Conservation (phyloP, 805 yeast genomes). For the Yarrowia osloensis region DNA sequence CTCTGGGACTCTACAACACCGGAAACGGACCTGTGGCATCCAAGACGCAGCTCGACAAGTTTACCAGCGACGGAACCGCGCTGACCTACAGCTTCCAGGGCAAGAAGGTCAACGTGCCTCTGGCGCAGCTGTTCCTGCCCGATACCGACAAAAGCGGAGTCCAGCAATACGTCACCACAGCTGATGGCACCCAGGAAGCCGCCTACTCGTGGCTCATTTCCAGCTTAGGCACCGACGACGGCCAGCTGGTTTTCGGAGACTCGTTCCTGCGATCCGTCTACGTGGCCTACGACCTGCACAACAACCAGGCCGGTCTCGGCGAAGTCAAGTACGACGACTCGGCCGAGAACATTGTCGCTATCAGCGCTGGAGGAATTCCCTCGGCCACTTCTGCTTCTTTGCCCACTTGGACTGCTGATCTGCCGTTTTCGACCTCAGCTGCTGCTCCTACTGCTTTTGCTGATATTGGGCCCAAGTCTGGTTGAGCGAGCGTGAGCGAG, state of each 20-base stretch:
- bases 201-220: neutral
- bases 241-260: slow-evolving; percentile 49
- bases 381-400: slow-evolving; percentile 16
- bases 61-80: neutral
- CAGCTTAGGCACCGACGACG: neutral
- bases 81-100: slow-evolving; percentile 20
- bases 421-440: neutral
- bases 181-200: neutral
- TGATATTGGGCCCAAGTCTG: neutral
- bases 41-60: neutral
- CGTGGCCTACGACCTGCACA: slow-evolving; percentile 62
- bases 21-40: neutral
- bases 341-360: slow-evolving; percentile 33
- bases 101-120: neutral
- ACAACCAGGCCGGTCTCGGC: slow-evolving; percentile 54
- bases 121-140: neutral
- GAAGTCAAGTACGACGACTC: slow-evolving; percentile 41
- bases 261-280: slow-evolving; percentile 61
- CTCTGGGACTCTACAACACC: slow-evolving; percentile 27
- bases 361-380: slow-evolving; percentile 35
- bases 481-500: no score
- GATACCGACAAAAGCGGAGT: neutral
- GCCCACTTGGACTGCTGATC: neutral
- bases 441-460: neutral
- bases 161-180: slow-evolving; percentile 31